A percentile compares a stretch with the other conserved stretches of the same genome.
Evolutionary conservation across 257 asterid species (phyloP).

Genomic region (Coffea canephora): DNA sequence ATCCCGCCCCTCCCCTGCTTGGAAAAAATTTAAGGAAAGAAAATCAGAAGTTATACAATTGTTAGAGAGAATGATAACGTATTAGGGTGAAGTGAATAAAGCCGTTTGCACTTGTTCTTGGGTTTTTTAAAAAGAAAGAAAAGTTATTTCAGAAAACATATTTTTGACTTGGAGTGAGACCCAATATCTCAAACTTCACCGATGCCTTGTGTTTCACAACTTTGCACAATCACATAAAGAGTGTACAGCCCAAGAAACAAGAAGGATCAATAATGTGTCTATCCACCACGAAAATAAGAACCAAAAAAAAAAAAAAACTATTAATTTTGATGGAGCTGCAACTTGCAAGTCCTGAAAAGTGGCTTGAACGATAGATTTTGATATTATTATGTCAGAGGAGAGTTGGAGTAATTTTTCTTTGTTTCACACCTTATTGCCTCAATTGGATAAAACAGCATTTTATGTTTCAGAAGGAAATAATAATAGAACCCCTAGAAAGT

Average conservation of each 20-base stretch:
- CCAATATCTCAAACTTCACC: not conserved
- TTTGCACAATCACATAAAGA: not conserved
- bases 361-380: not conserved
- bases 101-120: too few relatives aligned
- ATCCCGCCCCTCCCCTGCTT: too few relatives aligned
- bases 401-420: not conserved
- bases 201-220: not conserved
- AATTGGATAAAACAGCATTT: not conserved
- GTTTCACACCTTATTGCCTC: slow-evolving; percentile 2
- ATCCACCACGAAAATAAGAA: not conserved
- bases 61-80: too few relatives aligned
- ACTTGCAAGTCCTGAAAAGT: not conserved
- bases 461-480: not conserved
- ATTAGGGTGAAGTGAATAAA: too few relatives aligned
- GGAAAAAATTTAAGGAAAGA: too few relatives aligned
- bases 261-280: not conserved
- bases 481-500: not conserved
- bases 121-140: not conserved
- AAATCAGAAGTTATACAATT: too few relatives aligned
- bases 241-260: not conserved
- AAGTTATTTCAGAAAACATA: not conserved
- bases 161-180: not conserved
- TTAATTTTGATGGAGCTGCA: too few relatives aligned
- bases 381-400: not conserved
- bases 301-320: not conserved